These are phyloP conservation scores for Colletotrichum chrysophilum DNA, from an alignment of 2,329 filamentous ascomycete species.

Conservation along the genomic window DNA sequence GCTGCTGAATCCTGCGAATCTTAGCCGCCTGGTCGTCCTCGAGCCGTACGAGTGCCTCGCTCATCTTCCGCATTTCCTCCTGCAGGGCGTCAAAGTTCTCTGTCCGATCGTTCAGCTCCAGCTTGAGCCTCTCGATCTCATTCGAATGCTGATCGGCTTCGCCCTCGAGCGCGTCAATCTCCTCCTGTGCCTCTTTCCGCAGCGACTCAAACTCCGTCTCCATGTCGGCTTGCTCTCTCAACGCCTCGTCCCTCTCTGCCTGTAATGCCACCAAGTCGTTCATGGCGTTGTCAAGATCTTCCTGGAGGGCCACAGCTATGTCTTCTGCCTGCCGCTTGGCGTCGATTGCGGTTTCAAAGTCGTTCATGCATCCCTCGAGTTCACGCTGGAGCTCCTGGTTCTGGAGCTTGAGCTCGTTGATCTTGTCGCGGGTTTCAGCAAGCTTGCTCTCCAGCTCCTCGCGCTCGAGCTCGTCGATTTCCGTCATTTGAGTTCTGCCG, in stretches of 20 bases:
- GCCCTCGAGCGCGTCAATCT: conserved; percentile 70
- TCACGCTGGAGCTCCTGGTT: conserved; percentile 89
- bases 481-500: conserved; percentile 64
- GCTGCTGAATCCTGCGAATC: conserved; percentile 76
- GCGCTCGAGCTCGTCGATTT: conserved; percentile 75
- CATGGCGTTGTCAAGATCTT: conserved; percentile 79
- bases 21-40: conserved; percentile 90
- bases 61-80: conserved; percentile 90
- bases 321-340: conserved; percentile 66
- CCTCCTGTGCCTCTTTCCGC: conserved; percentile 67
- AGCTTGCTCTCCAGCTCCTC: conserved; percentile 88
- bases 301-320: conserved; percentile 68
- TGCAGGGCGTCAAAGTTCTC: conserved; percentile 94
- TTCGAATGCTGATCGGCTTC: conserved; percentile 76
- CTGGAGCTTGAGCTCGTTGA: conserved; percentile 84
- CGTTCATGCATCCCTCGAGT: conserved; percentile 78
- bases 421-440: conserved; percentile 82
- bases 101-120: conserved; percentile 75
- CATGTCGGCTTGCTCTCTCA: conserved; percentile 67
- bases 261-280: conserved; percentile 82
- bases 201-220: conserved; percentile 67
- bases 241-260: conserved; percentile 83
- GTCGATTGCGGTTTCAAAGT: conserved; percentile 76
- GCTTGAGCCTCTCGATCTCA: conserved; percentile 72
- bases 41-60: conserved; percentile 82